phyloP scores from a whole-genome alignment of 129 eudicot genomes.

The Ambrosia artemisiifolia region DNA sequence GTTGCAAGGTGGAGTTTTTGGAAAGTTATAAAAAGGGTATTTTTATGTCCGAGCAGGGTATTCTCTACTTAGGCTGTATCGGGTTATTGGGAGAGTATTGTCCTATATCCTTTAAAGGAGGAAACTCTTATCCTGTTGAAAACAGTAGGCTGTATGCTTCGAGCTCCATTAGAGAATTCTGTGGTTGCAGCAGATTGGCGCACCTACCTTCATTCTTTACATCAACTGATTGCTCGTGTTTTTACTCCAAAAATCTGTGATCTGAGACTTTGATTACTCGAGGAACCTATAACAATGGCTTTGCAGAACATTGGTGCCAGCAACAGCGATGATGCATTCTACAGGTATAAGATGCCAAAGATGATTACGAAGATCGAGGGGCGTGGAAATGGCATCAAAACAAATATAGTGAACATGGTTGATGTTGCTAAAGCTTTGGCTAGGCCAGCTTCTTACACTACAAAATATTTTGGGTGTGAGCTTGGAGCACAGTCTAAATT shows the following conservation, averaged over 20 bases:
- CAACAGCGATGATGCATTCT: conserved; percentile 71
- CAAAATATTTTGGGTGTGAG: conserved; percentile 63
- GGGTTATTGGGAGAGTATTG: conserved; percentile 58
- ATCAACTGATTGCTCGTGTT: neutral
- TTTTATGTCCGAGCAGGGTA: conserved; percentile 62
- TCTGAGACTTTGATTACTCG: neutral
- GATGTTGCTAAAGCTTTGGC: conserved; percentile 66
- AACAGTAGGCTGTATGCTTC: conserved; percentile 49
- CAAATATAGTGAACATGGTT: conserved; percentile 70
- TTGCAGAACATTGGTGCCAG: conserved; percentile 69
- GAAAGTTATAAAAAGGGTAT: conserved; percentile 24
- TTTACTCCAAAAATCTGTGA: neutral
- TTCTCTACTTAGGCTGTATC: conserved; percentile 40
- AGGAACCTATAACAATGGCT: conserved; percentile 40
- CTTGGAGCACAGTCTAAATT: conserved; percentile 70
- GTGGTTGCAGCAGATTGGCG: conserved; percentile 25
- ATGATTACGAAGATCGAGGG: conserved; percentile 63
- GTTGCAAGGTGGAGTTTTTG: conserved; percentile 33
- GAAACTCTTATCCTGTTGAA: conserved; percentile 17
- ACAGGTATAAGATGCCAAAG: conserved; percentile 67
- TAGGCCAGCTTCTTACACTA: conserved; percentile 63
- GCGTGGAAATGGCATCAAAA: conserved; percentile 67
- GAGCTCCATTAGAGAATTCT: conserved; percentile 19
- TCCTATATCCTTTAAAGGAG: conserved; percentile 34
- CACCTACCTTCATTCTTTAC: conserved; percentile 19